phyloP scores from a whole-genome alignment of 2,329 filamentous ascomycete genomes.

The Colletotrichum australisinense region DNA sequence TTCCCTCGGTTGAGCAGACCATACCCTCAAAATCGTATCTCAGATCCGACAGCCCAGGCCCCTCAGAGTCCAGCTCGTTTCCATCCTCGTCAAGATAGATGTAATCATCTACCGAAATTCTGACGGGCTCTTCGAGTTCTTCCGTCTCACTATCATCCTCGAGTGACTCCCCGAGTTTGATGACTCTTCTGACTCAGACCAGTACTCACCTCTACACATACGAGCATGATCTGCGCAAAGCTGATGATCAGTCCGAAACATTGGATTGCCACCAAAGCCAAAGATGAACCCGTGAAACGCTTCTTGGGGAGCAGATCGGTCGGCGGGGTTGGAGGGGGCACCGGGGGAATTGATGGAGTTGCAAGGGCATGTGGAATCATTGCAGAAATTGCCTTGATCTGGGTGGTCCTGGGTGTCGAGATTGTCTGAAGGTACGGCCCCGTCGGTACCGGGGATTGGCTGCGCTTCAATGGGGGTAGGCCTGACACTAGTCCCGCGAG shows the following conservation, averaged over 20 bases:
- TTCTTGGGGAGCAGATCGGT: neutral
- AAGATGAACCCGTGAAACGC: neutral
- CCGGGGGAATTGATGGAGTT: neutral
- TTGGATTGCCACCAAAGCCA: neutral
- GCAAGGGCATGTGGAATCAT: neutral
- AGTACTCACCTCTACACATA: neutral
- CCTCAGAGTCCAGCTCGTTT: neutral
- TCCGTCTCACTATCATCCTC: neutral
- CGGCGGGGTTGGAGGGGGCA: no score
- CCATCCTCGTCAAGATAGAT: neutral
- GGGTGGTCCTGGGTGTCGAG: neutral
- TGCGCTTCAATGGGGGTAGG: no score
- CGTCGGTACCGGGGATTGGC: rapidly evolving
- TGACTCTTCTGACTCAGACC: no score
- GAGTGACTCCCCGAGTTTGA: rapidly evolving
- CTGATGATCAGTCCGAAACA: neutral
- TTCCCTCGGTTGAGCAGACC: neutral
- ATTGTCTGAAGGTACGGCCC: neutral
- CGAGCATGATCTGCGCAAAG: neutral
- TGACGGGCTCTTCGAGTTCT: neutral
- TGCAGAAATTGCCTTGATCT: neutral
- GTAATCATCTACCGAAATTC: neutral
- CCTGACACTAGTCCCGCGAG: neutral
- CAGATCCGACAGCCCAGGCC: neutral
- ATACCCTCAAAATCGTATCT: neutral